Conservation (phyloP, 2,329 filamentous ascomycete genomes). For the Aquanectria penicillioides region DNA sequence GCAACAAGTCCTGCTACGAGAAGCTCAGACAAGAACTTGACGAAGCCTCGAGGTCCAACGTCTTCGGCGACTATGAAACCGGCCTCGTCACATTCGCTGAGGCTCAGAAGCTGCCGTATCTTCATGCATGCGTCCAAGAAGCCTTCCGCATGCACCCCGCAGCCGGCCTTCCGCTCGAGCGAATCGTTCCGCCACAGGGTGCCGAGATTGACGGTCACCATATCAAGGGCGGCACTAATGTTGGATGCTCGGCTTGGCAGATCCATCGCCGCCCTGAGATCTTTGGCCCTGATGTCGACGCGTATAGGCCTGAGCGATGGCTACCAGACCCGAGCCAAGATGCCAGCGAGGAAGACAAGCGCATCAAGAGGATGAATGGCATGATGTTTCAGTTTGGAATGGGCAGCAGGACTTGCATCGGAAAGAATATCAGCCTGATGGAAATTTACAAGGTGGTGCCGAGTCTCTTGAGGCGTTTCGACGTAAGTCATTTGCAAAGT, state of each 20-base stretch:
- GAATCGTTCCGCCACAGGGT: conserved; percentile 74
- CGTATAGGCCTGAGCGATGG: conserved; percentile 76
- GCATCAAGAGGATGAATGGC: conserved; percentile 41
- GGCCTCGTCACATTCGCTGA: conserved; percentile 76
- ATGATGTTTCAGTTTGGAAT: conserved; percentile 71
- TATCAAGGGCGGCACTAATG: conserved; percentile 76
- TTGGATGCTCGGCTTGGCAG: conserved; percentile 80
- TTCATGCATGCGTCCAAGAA: conserved; percentile 83
- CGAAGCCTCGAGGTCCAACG: conserved; percentile 61
- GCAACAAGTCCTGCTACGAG: conserved; percentile 64
- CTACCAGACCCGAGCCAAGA: conserved; percentile 54
- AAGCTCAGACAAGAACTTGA: conserved; percentile 72
- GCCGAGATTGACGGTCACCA: conserved; percentile 69
- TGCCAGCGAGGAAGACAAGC: conserved; percentile 55
- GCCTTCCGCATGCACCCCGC: conserved; percentile 81
- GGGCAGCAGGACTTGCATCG: conserved; percentile 75
- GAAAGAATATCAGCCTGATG: conserved; percentile 71
- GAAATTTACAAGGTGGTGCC: conserved; percentile 73
- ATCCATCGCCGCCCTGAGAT: conserved; percentile 74
- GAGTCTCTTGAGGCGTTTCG: conserved; percentile 37
- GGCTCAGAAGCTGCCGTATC: conserved; percentile 75
- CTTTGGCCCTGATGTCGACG: conserved; percentile 74
- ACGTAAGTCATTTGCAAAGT: conserved; percentile 13
- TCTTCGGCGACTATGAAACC: conserved; percentile 61
- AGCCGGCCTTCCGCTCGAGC: conserved; percentile 76